Evolutionary conservation across 2,329 filamentous ascomycete genomes (phyloP), one percentile per base, ranked within the genome.

Genomic region (Pseudogymnoascus sp.): DNA sequence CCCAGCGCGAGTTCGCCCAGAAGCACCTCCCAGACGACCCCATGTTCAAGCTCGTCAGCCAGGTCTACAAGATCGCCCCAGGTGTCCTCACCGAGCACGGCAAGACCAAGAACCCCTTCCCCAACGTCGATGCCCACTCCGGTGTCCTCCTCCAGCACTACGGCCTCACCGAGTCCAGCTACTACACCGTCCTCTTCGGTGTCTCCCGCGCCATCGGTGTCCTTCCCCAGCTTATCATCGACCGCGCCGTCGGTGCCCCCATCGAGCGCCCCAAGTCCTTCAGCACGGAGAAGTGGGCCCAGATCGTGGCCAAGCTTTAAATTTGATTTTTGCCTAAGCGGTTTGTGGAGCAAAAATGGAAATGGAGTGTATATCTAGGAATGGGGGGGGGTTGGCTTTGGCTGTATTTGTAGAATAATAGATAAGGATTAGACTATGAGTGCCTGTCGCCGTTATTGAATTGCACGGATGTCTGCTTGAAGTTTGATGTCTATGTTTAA

Each of bases 81-180:
- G 90, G 89, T 75, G 95, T 99, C 74, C 85, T 99, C 78, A 99
- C 95, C 70, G 92, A 99, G 88, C 95, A 99, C 84, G 95, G 95
- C 83, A 99, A 99, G 91, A 97, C 93, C 85, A 97, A 97, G 90
- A 97, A 97, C 90, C 93, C 93, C 71, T 97, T 85, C 86, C 95
- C 95, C 80, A 97, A 97, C 83, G 93, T 97, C 75, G 93, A 97
- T 76, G 93, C 93, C 75, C 95, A 97, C 89, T 97, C 93, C 33
- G 95, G 95, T 85, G 95, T 99, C 71, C 91, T 99, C 70, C 91
- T 99, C 72, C 95, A 99, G 84, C 95, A 99, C 89, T 99, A 99
- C 82, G 95, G 95, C 75, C 84, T 99, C 78, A 97, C 90, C 68
- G 93, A 99, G 86, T 90, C 95, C 80, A 97, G 88, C 89, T 99